These are phyloP conservation scores for Paraphoma chrysanthemicola DNA, from an alignment of 2,329 filamentous ascomycete species.

Conservation along the genomic window DNA sequence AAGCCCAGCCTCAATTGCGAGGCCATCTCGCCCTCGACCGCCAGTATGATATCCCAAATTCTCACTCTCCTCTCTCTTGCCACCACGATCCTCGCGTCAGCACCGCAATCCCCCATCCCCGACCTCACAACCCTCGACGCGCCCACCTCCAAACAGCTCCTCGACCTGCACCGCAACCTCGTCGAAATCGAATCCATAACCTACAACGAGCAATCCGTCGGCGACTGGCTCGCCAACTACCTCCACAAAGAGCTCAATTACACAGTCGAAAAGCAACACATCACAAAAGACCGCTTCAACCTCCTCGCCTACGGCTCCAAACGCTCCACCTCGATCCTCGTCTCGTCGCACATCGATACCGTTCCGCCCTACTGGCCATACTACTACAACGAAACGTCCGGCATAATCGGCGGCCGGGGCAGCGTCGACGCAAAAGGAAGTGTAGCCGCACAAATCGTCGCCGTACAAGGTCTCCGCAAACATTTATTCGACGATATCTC, in stretches of 20 bases:
- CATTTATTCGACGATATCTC: slow-evolving; percentile 54
- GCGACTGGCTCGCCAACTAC: slow-evolving; percentile 71
- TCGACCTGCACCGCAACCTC: slow-evolving; percentile 78
- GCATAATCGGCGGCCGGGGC: slow-evolving; percentile 72
- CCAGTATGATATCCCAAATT: slow-evolving; percentile 21
- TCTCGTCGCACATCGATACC: slow-evolving; percentile 84
- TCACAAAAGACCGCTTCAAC: slow-evolving; percentile 69
- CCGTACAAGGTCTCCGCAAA: slow-evolving; percentile 62
- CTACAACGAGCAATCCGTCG: slow-evolving; percentile 72
- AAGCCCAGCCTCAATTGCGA: no score
- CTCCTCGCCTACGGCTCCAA: slow-evolving; percentile 70
- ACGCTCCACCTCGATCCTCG: slow-evolving; percentile 65
- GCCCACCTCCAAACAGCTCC: slow-evolving; percentile 56
- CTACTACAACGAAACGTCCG: slow-evolving; percentile 57
- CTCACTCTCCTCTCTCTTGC: slow-evolving; percentile 18
- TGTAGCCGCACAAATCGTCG: slow-evolving; percentile 76
- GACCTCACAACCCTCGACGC: slow-evolving; percentile 24
- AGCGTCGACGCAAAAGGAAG: slow-evolving; percentile 67
- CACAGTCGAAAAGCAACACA: slow-evolving; percentile 66
- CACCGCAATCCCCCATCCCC: slow-evolving; percentile 6
- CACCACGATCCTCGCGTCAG: slow-evolving; percentile 10
- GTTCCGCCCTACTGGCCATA: slow-evolving; percentile 74
- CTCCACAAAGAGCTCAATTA: slow-evolving; percentile 65
- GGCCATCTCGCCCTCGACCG: no score
- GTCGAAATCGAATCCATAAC: slow-evolving; percentile 76